These are phyloP conservation scores for Ogataea haglerorum DNA, from an alignment of 805 yeast species.

Conservation along the genomic window DNA sequence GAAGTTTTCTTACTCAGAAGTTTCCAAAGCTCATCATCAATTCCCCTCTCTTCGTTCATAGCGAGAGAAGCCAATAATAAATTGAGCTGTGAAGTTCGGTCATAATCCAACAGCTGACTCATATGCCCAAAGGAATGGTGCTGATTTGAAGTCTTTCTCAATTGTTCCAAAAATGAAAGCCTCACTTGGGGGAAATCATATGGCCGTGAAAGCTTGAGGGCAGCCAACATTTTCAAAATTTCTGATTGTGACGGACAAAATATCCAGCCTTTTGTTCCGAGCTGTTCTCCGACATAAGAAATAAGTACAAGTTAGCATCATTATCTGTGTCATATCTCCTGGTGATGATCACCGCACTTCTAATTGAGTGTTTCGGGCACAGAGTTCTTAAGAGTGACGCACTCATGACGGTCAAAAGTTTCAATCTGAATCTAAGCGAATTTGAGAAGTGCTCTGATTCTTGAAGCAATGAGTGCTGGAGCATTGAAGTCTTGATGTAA, in stretches of 20 bases:
- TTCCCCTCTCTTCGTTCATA: neutral
- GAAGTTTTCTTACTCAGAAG: neutral
- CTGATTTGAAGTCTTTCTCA: too few relatives aligned
- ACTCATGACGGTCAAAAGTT: too few relatives aligned
- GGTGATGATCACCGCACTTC: too few relatives aligned
- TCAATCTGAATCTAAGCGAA: too few relatives aligned
- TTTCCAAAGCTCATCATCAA: conserved; percentile 28
- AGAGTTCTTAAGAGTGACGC: too few relatives aligned
- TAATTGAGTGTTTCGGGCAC: too few relatives aligned
- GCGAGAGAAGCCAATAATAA: neutral
- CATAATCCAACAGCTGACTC: neutral
- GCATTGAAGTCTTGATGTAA: conserved; percentile 38
- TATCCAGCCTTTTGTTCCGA: neutral
- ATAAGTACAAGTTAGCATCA: too few relatives aligned
- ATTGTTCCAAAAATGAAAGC: neutral
- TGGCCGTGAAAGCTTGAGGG: neutral
- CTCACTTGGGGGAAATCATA: conserved; percentile 1
- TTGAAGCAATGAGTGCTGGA: neutral
- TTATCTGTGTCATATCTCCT: too few relatives aligned
- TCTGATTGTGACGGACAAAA: neutral
- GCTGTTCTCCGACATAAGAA: neutral
- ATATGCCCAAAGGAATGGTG: neutral
- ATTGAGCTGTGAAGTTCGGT: neutral
- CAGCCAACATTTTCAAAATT: neutral
- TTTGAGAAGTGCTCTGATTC: too few relatives aligned